A percentile compares a stretch with the other conserved stretches of the same genome.
Evolutionary conservation across 352 stramenopile genomes (phyloP).

Genomic region (Pythium chondricola): DNA sequence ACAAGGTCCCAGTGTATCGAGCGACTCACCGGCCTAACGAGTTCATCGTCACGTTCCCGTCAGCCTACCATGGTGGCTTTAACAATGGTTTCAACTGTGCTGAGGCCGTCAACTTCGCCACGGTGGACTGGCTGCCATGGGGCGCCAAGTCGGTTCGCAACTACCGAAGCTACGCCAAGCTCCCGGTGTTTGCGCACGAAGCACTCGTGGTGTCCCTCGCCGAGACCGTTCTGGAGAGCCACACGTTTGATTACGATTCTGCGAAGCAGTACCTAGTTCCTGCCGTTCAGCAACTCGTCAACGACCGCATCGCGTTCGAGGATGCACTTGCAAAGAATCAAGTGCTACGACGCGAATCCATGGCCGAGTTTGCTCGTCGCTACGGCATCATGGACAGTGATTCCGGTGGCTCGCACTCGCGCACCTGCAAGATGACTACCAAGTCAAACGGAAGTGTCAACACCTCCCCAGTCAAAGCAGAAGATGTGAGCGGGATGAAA

Average conservation of each 20-base stretch:
- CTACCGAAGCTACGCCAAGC: slow-evolving; percentile 72
- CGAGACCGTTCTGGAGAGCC: slow-evolving; percentile 54
- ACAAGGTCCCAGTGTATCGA: slow-evolving; percentile 92
- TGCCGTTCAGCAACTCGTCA: slow-evolving; percentile 48
- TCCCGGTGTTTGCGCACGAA: slow-evolving; percentile 85
- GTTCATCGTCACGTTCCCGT: slow-evolving; percentile 99
- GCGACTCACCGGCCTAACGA: slow-evolving; percentile 94
- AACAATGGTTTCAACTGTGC: slow-evolving; percentile 95
- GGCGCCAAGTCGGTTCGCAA: slow-evolving; percentile 63
- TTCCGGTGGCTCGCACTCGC: slow-evolving; percentile 1
- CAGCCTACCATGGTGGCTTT: slow-evolving; percentile 97
- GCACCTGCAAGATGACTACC: slow-evolving; percentile 18
- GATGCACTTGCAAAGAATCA: slow-evolving; percentile 21
- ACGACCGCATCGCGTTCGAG: slow-evolving; percentile 56
- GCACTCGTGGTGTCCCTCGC: slow-evolving; percentile 74
- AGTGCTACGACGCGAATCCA: slow-evolving; percentile 40
- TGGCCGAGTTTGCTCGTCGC: slow-evolving; percentile 32
- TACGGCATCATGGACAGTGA: slow-evolving; percentile 25
- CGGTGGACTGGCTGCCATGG: slow-evolving; percentile 84
- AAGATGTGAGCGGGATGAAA: slow-evolving; percentile 10
- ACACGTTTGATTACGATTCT: slow-evolving; percentile 39
- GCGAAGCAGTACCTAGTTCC: slow-evolving; percentile 50
- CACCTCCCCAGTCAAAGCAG: slow-evolving; percentile 6
- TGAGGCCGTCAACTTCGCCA: slow-evolving; percentile 90
- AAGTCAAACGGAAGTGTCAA: slow-evolving; percentile 1